Evolutionary conservation across 2,329 filamentous ascomycete species (phyloP).

Genomic region (Fusarium brachygibbosum): DNA sequence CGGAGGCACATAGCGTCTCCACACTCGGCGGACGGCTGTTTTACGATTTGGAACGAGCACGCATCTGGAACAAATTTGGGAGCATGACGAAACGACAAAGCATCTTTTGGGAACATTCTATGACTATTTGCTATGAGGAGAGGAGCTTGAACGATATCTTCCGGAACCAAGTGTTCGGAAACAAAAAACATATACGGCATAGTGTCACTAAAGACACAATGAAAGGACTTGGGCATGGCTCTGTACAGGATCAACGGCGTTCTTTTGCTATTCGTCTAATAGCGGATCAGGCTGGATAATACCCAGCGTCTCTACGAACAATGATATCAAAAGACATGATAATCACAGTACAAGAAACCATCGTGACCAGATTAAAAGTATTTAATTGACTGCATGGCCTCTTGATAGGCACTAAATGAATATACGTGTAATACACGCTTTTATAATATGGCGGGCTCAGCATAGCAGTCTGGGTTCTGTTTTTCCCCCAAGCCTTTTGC

Average conservation of each 20-base stretch:
- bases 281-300: slow-evolving; percentile 35
- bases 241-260: slow-evolving; percentile 41
- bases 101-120: slow-evolving; percentile 28
- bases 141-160: slow-evolving; percentile 17
- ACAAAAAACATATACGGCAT: slow-evolving; percentile 27
- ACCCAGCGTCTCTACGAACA: slow-evolving; percentile 29
- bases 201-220: slow-evolving; percentile 17
- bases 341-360: background rate
- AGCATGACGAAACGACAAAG: slow-evolving; percentile 30
- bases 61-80: slow-evolving; percentile 29
- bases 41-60: slow-evolving; percentile 38
- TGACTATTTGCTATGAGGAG: slow-evolving; percentile 23
- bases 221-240: slow-evolving; percentile 16
- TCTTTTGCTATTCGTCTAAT: slow-evolving; percentile 38
- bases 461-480: background rate
- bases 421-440: background rate
- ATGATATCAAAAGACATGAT: slow-evolving; percentile 28
- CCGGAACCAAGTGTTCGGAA: slow-evolving; percentile 9
- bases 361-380: background rate
- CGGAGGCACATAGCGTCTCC: slow-evolving; percentile 1
- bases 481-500: background rate
- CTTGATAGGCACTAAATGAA: no score
- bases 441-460: background rate
- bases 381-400: background rate
- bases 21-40: slow-evolving; percentile 13